A percentile compares a stretch with the other conserved stretches of the same genome.
Evolutionary conservation across 1,139 yeast genomes (phyloP).

Genomic region (Hyphopichia wangnamkhiaoensis): DNA sequence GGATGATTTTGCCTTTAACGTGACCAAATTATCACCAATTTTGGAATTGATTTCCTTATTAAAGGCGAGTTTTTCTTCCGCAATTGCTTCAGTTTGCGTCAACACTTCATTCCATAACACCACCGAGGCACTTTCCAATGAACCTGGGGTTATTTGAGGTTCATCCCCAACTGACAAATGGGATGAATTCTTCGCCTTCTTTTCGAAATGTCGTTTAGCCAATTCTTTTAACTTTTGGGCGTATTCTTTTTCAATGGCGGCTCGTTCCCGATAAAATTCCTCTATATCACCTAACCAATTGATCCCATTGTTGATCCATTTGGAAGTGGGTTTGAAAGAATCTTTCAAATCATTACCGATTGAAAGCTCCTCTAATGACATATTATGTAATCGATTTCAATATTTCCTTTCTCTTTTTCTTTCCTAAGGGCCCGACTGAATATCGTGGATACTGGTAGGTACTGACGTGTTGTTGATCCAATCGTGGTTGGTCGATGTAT

Average conservation of each 20-base stretch:
- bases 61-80: constrained; percentile 64
- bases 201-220: constrained; percentile 70
- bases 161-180: constrained; percentile 84
- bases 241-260: constrained; percentile 81
- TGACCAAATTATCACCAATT: constrained; percentile 62
- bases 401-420: background rate
- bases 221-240: constrained; percentile 65
- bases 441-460: background rate
- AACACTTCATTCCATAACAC: constrained; percentile 94
- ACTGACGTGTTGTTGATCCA: too few relatives aligned
- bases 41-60: constrained; percentile 63
- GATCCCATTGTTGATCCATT: constrained; percentile 75
- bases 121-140: constrained; percentile 85
- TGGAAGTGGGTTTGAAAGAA: constrained; percentile 70
- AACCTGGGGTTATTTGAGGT: constrained; percentile 93
- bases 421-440: background rate
- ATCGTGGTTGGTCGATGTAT: too few relatives aligned
- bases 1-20: constrained; percentile 55
- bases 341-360: constrained; percentile 79
- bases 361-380: constrained; percentile 25
- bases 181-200: constrained; percentile 70
- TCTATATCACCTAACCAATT: constrained; percentile 79
- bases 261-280: constrained; percentile 79
- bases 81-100: constrained; percentile 79
- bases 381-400: constrained; percentile 5